Base-by-base conservation (phyloP, 805 yeast genomes). In the Starmerella vaccinii region DNA sequence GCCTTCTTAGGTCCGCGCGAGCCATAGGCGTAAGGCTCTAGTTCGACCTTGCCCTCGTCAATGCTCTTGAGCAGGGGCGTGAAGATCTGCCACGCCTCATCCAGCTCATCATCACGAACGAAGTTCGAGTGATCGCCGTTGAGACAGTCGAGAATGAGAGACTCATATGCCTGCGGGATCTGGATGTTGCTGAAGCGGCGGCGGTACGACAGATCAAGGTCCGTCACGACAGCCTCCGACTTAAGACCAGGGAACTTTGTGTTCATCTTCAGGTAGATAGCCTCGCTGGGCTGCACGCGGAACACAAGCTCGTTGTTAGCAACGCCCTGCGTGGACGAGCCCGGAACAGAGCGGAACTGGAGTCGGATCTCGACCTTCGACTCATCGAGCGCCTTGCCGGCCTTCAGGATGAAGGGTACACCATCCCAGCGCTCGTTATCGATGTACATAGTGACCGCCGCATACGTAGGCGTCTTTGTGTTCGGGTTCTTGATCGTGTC, bases 141-240 rank as follows among this genome's bases (percentile, higher is more conserved):
- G 64, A 83, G 69, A 56, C 90, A 84, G 68, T 92, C 97, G 68
- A 94, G 80, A 61, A 92, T 86, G 61, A 92, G 78, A 1, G 96
- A 84, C 73, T 92, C 98, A 68, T 92, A 92, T 38, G 97, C 97
- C 73, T 90, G 96, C 41, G 98, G 97, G 63, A 92, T 89, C 82
- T 92, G 84, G 71, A 86, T 83, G 64, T 86, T 83, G 57, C 84
- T 72, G 72, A 83, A 92, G 65, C 97, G 80, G 46, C 74, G 73
- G 49, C 81, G 71, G 68, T 92, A 92, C 32, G 94, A 84, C 63
- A 92, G 75, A 65, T 92, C 96, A 62, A 92, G 78, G 65, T 90
- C 97, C 24, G 95, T 86, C 53, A 85, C 76, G 27, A 90, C 79
- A 18, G 92, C 82, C 61, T 78, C 77, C 60, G 84, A 83, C 46